phyloP scores from a whole-genome alignment of 176 grass and related monocot genomes.

The Carex littledalei region DNA sequence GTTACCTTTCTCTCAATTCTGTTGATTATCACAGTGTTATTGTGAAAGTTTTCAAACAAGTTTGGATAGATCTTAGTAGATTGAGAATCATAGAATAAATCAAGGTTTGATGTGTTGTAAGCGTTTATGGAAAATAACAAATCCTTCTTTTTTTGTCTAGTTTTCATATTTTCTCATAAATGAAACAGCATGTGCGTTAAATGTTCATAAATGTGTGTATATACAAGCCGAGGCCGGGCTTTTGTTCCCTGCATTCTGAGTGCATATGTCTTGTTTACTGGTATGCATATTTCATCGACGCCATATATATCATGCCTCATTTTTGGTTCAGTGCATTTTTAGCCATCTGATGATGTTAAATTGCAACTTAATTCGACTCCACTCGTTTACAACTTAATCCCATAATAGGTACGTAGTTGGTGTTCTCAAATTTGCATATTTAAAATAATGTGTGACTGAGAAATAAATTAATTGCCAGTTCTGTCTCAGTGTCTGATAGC shows the following conservation, averaged over 20 bases:
- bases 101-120: conserved; percentile 18
- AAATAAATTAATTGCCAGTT: not conserved
- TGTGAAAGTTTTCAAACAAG: conserved; percentile 72
- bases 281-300: not conserved
- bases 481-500: not conserved
- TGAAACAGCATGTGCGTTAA: not conserved
- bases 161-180: not conserved
- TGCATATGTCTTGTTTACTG: not conserved
- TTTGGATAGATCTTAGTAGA: conserved; percentile 49
- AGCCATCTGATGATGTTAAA: not conserved
- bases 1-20: conserved; percentile 86
- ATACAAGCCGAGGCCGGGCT: not conserved
- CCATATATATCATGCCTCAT: no score
- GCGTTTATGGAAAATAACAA: not conserved
- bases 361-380: no score
- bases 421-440: not conserved
- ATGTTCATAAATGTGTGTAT: not conserved
- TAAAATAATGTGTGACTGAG: not conserved
- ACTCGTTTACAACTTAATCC: no score
- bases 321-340: not conserved
- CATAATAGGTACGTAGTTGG: no score
- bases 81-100: conserved; percentile 36
- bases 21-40: conserved; percentile 83
- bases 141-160: not conserved
- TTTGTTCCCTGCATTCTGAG: not conserved